Conservation (phyloP, 2,329 filamentous ascomycete species). For the Trichoderma gracile region DNA sequence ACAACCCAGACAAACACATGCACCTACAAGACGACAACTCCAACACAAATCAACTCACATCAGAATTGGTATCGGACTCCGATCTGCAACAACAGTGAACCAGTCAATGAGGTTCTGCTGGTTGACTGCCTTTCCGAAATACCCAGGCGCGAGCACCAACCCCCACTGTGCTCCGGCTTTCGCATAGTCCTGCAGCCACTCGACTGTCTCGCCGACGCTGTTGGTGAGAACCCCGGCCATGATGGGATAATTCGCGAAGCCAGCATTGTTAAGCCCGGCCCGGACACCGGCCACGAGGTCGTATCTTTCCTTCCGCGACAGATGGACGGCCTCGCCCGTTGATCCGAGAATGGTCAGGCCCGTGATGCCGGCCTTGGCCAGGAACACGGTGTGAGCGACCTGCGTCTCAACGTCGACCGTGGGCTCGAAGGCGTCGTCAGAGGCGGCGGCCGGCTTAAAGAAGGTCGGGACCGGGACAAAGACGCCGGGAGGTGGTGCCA, state of each 20-base stretch:
- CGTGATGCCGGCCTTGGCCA: slow-evolving; percentile 59
- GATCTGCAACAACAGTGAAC: slow-evolving; percentile 60
- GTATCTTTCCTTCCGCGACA: slow-evolving; percentile 58
- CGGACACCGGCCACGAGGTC: slow-evolving; percentile 57
- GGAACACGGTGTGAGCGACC: slow-evolving; percentile 58
- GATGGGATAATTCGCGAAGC: slow-evolving; percentile 59
- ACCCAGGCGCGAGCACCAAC: slow-evolving; percentile 59
- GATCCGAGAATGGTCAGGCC: slow-evolving; percentile 64
- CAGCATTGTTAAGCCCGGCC: slow-evolving; percentile 55
- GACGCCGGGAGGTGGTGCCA: slow-evolving; percentile 51
- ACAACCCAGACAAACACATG: too few species aligned
- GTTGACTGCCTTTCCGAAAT: slow-evolving; percentile 56
- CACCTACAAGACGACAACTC: too few species aligned
- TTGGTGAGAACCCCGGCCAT: slow-evolving; percentile 63
- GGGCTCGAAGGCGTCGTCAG: slow-evolving; percentile 48
- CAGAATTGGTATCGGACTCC: slow-evolving; percentile 58
- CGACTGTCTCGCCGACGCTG: slow-evolving; percentile 61
- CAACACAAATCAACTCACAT: slow-evolving; percentile 46
- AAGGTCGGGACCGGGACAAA: slow-evolving; percentile 66
- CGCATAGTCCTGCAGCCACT: slow-evolving; percentile 56
- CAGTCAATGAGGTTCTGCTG: slow-evolving; percentile 59
- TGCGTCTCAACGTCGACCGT: slow-evolving; percentile 61
- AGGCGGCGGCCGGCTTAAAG: slow-evolving; percentile 50
- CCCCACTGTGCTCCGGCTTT: slow-evolving; percentile 62
- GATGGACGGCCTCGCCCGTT: slow-evolving; percentile 65